phyloP scores from a whole-genome alignment of 1,284 basidiomycete genomes.

The Fistulinella cinereoalba region DNA sequence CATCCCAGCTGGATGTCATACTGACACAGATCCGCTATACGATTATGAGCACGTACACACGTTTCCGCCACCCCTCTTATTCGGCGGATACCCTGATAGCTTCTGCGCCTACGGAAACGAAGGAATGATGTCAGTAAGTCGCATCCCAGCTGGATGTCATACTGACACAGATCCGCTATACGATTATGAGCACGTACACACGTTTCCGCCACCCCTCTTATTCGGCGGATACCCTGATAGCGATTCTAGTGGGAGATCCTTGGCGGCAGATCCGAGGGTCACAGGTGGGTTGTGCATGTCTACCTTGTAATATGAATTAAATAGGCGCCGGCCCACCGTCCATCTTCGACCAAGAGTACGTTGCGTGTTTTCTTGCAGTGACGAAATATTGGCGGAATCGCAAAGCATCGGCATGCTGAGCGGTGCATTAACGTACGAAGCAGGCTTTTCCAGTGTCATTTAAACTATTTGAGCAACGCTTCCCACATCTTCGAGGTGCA shows the following conservation, averaged over 20 bases:
- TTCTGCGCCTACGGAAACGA: constrained; percentile 27
- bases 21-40: constrained; percentile 15
- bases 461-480: constrained; percentile 15
- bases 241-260: constrained; percentile 13
- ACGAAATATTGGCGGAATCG: constrained; percentile 13
- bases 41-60: constrained; percentile 23
- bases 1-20: constrained; percentile 15
- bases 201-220: constrained; percentile 19
- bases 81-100: no score
- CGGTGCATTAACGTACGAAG: constrained; percentile 20
- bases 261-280: constrained; percentile 24
- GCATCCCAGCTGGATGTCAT: constrained; percentile 15
- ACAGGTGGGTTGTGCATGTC: constrained; percentile 30
- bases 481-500: constrained; percentile 1
- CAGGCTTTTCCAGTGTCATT: constrained; percentile 20
- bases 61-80: constrained; percentile 19
- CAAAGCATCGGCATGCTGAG: constrained; percentile 19
- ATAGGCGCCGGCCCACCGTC: constrained; percentile 14
- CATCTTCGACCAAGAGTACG: constrained; percentile 25
- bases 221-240: constrained; percentile 24
- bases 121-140: constrained; percentile 25
- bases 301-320: constrained; percentile 11
- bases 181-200: constrained; percentile 25
- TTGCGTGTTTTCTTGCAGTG: constrained; percentile 21
- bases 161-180: constrained; percentile 12